phyloP scores from a whole-genome alignment of 805 yeast species.

The Saccharomycodes ludwigii region DNA sequence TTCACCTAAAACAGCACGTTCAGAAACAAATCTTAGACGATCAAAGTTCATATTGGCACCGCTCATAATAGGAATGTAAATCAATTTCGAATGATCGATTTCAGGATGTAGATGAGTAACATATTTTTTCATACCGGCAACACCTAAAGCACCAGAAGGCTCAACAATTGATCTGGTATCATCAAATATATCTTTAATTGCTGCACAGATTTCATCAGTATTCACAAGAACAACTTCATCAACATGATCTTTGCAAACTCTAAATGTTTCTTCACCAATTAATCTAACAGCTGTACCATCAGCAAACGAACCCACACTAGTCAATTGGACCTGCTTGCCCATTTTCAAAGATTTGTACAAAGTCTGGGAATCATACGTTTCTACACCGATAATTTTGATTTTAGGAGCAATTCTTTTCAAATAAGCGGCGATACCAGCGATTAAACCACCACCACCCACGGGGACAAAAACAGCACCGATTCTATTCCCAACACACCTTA shows the following conservation, averaged over 20 bases:
- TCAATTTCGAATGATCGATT: slow-evolving; percentile 52
- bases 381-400: slow-evolving; percentile 89
- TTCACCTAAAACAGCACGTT: slow-evolving; percentile 96
- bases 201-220: slow-evolving; percentile 94
- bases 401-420: slow-evolving; percentile 96
- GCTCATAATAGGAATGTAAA: slow-evolving; percentile 75
- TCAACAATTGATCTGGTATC: slow-evolving; percentile 91
- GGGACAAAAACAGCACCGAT: slow-evolving; percentile 83
- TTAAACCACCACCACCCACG: slow-evolving; percentile 95
- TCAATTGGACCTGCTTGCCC: slow-evolving; percentile 42
- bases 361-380: slow-evolving; percentile 93
- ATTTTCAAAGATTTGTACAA: slow-evolving; percentile 55
- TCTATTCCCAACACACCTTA: slow-evolving; percentile 46
- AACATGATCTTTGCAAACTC: slow-evolving; percentile 63
- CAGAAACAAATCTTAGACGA: slow-evolving; percentile 88
- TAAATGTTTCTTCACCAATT: slow-evolving; percentile 84
- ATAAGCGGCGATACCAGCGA: slow-evolving; percentile 85
- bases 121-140: slow-evolving; percentile 88
- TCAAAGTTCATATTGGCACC: slow-evolving; percentile 99
- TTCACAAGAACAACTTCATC: slow-evolving; percentile 79
- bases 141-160: slow-evolving; percentile 94
- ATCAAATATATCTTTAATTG: slow-evolving; percentile 90
- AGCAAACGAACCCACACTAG: slow-evolving; percentile 88
- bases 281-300: slow-evolving; percentile 95
- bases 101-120: slow-evolving; percentile 50